Conservation (phyloP, 2,329 filamentous ascomycete species). For the Alternaria triticimaculans region DNA sequence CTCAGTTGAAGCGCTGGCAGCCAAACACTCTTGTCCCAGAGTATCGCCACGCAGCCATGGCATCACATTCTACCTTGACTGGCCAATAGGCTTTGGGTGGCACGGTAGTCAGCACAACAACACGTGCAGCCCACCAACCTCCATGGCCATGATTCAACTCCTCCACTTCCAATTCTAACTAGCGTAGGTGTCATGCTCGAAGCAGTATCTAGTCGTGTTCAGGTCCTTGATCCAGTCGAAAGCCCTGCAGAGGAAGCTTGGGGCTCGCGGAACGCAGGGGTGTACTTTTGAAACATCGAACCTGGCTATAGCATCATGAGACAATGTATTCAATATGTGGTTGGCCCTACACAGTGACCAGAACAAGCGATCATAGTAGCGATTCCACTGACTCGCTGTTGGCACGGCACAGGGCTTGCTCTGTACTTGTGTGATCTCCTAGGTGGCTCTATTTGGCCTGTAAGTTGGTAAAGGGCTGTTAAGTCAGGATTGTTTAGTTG, state of each 20-base stretch:
- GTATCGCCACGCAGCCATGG: constrained; percentile 7
- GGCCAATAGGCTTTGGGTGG: constrained; percentile 5
- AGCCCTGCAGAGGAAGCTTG: not conserved
- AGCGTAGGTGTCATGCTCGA: not conserved
- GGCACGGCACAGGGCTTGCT: not conserved
- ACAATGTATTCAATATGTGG: constrained; percentile 20
- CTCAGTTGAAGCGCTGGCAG: not conserved
- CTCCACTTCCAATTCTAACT: constrained; percentile 5
- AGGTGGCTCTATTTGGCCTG: not conserved
- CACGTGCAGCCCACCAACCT: constrained; percentile 6
- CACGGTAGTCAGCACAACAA: constrained; percentile 20
- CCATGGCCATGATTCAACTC: not conserved
- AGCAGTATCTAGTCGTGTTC: not conserved
- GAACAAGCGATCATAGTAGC: constrained; percentile 8
- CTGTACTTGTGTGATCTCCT: not conserved
- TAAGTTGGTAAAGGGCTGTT: not conserved
- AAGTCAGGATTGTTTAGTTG: not conserved
- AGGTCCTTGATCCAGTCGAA: not conserved
- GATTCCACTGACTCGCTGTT: not conserved
- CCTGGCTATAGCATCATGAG: constrained; percentile 25
- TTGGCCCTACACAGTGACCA: not conserved
- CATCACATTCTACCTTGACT: constrained; percentile 7
- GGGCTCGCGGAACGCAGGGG: constrained; percentile 17
- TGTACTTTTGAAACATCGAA: constrained; percentile 28
- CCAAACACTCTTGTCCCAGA: not conserved